These are phyloP conservation scores for Erodium moschatum DNA, from an alignment of 441 rosid genomes.

Conservation along the genomic window DNA sequence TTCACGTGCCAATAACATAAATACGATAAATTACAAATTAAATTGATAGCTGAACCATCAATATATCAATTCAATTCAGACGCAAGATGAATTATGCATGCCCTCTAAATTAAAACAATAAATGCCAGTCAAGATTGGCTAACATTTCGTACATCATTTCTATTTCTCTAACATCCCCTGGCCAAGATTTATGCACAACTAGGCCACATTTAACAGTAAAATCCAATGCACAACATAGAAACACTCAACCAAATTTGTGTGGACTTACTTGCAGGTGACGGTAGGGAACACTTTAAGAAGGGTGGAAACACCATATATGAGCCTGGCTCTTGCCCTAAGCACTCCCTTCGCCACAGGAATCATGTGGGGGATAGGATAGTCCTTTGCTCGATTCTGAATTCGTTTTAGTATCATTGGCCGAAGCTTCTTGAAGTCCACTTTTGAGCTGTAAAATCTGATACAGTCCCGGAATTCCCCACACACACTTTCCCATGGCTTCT, in stretches of 20 bases:
- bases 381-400: neutral
- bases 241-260: neutral
- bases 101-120: neutral
- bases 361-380: neutral
- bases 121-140: too few relatives aligned
- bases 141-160: neutral
- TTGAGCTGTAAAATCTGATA: neutral
- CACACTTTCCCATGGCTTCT: neutral
- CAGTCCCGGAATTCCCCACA: neutral
- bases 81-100: neutral
- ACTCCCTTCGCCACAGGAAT: neutral
- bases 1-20: neutral
- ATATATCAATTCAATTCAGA: neutral
- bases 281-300: neutral
- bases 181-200: neutral
- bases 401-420: neutral
- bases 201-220: neutral
- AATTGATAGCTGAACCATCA: too few relatives aligned
- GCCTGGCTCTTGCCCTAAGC: conserved; percentile 1
- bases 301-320: neutral
- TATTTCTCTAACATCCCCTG: neutral
- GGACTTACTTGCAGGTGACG: neutral
- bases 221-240: neutral
- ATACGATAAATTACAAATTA: too few relatives aligned
- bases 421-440: neutral